These are phyloP conservation scores for Fragilaria crotonensis DNA, from an alignment of 108 stramenopile genomes.

Conservation along the genomic window DNA sequence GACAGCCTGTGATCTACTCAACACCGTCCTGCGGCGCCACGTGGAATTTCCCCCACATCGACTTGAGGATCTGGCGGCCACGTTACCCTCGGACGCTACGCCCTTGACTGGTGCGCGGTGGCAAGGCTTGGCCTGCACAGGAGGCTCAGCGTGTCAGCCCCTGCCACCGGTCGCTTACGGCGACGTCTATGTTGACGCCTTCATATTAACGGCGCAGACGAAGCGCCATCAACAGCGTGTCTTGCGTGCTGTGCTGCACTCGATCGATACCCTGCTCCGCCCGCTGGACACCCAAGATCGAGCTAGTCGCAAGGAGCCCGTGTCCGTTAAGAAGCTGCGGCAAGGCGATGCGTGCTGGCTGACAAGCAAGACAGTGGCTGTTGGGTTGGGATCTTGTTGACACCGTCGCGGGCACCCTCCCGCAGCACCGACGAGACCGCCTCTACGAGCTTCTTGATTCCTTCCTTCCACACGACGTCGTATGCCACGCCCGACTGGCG, in stretches of 20 bases:
- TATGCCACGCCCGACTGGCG: too few species aligned
- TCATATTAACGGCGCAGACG: constrained; percentile 19
- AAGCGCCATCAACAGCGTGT: neutral
- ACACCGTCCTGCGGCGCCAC: neutral
- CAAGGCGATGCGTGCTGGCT: too few species aligned
- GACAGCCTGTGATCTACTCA: constrained; percentile 15
- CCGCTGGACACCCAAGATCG: constrained; percentile 15
- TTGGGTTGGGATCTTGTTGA: constrained; percentile 24
- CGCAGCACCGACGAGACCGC: constrained; percentile 8
- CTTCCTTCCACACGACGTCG: too few species aligned
- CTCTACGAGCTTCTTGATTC: constrained; percentile 7
- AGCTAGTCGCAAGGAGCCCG: too few species aligned
- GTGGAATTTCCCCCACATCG: constrained; percentile 4
- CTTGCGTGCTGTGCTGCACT: constrained; percentile 15
- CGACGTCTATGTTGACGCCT: constrained; percentile 42
- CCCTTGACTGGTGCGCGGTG: too few species aligned
- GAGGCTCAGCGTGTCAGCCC: too few species aligned
- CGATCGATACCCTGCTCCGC: constrained; percentile 19
- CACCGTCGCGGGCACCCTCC: neutral
- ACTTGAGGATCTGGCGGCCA: constrained; percentile 18
- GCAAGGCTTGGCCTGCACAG: constrained; percentile 1
- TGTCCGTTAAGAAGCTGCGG: constrained; percentile 27
- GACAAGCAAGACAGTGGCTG: constrained; percentile 22
- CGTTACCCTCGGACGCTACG: too few species aligned
- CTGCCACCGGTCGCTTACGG: constrained; percentile 8